Evolutionary conservation across 768 basidiomycete genomes (phyloP), one percentile per base, ranked within the genome.

Genomic region (Rubroboletus pulcherrimus): DNA sequence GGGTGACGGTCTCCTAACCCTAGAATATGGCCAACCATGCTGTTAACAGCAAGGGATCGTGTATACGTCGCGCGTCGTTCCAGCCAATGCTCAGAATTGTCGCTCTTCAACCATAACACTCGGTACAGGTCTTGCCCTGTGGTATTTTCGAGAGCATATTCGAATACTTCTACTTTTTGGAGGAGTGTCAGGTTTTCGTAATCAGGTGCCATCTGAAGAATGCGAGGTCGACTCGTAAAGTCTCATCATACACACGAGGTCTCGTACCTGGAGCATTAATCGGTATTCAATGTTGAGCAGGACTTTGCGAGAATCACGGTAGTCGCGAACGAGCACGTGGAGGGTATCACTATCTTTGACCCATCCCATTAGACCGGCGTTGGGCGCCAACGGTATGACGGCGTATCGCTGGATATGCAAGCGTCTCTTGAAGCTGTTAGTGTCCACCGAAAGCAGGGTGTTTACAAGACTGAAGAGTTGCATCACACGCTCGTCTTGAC

Each of bases 401-500:
- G 93, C 85, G 71, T 83, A 98, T 40, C 85, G 84, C 69, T 96
- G 96, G 51, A 98, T 96, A 64, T 94, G 93, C 43, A 99, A 78
- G 61, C 94, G 92, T 35, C 97, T 81, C 75, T 96, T 97, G 81
- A 96, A 98, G 69, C 92, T 93, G 66, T 91, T 85, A 21, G 93
- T 91, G 66, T 99, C 96, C 19, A 93, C 86, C 7, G 91, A 87
- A 30, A 99, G 84, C 2, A 98, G 75, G 0, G 93, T 96, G 72
- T 99, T 99, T 64, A 98, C 90, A 45, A 99, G 85, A 56, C 97
- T 90, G 72, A 98, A 98, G 19, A 98, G 81, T 71, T 99, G 97
- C 96, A 98, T 98, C 53, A 98, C 97, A 58, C 97, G 84, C 66
- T 99, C 97, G 68, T 99, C 97, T 73, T 98, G 97, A 39, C 97